Percentiles rank a stretch among this genome's conserved stretches.
Evolutionary conservation across 495 filamentous ascomycete genomes (phyloP).

Genomic region (Sphaerosporella brunnea): DNA sequence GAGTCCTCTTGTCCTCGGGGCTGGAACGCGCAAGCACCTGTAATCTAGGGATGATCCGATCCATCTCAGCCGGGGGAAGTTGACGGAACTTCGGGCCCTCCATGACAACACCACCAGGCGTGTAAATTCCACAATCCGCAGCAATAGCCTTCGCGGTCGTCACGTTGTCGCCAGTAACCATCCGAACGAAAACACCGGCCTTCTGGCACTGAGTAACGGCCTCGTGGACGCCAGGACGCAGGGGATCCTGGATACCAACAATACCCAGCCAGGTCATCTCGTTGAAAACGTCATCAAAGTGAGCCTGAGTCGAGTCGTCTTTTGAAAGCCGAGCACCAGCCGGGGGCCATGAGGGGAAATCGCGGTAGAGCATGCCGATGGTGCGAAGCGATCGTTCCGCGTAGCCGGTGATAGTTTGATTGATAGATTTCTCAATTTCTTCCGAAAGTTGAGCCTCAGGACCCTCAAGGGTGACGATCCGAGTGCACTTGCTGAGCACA

Average conservation of each 20-base stretch:
- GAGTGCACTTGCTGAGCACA: constrained; percentile 41
- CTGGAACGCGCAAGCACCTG: constrained; percentile 75
- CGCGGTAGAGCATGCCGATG: constrained; percentile 55
- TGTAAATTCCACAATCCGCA: constrained; percentile 64
- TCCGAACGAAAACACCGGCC: constrained; percentile 69
- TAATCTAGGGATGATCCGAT: constrained; percentile 50
- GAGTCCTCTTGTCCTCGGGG: constrained; percentile 64
- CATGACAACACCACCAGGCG: constrained; percentile 56
- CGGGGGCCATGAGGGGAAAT: constrained; percentile 64
- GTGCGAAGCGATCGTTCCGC: constrained; percentile 56
- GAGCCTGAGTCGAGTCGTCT: constrained; percentile 40
- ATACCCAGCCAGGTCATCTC: constrained; percentile 51
- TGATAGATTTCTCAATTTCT: constrained; percentile 34
- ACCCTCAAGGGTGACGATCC: constrained; percentile 39
- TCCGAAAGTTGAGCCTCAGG: constrained; percentile 31
- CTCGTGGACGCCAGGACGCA: constrained; percentile 53
- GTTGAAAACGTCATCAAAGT: constrained; percentile 51
- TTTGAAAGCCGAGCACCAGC: constrained; percentile 35
- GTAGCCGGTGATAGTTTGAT: constrained; percentile 42
- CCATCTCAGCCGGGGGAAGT: constrained; percentile 48
- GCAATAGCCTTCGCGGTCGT: constrained; percentile 76
- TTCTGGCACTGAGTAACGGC: constrained; percentile 56
- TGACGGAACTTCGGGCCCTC: constrained; percentile 67
- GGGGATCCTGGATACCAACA: constrained; percentile 64
- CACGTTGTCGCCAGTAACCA: constrained; percentile 85